These are phyloP conservation scores for Sextonia rubra DNA, from an alignment of 164 flowering plant species.

Conservation along the genomic window DNA sequence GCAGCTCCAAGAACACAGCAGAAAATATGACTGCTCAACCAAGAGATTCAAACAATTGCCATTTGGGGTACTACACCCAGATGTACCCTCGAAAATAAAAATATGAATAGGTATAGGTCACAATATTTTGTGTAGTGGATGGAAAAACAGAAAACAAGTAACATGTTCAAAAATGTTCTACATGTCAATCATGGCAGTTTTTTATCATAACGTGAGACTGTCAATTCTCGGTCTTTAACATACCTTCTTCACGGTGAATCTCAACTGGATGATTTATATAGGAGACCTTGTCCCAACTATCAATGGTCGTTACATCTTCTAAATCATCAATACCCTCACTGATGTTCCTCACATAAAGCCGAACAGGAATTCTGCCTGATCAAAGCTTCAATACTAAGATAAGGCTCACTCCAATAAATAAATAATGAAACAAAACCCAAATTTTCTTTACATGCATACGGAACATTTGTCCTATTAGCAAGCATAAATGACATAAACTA, in stretches of 20 bases:
- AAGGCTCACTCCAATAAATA: not conserved
- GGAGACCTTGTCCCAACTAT: slow-evolving; percentile 75
- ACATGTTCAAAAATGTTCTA: too few relatives aligned
- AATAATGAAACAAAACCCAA: not conserved
- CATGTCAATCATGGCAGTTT: too few relatives aligned
- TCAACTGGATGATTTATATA: slow-evolving; percentile 85
- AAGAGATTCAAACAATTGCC: not conserved
- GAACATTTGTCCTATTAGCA: not conserved
- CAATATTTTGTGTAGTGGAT: too few relatives aligned
- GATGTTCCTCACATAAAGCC: slow-evolving; percentile 64
- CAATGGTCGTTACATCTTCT: slow-evolving; percentile 57
- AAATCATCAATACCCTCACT: slow-evolving; percentile 55
- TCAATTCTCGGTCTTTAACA: slow-evolving; percentile 2
- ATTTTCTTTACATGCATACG: not conserved
- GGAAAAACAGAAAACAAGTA: too few relatives aligned
- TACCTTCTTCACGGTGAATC: slow-evolving; percentile 56
- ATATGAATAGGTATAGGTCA: too few relatives aligned
- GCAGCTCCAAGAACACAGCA: not conserved
- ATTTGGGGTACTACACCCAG: too few relatives aligned
- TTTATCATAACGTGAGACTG: not conserved
- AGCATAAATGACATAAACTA: not conserved
- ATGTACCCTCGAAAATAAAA: too few relatives aligned
- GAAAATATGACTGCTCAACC: not conserved
- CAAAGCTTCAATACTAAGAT: slow-evolving; percentile 19
- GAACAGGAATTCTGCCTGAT: slow-evolving; percentile 86